A percentile compares a stretch with the other conserved stretches of the same genome.
phyloP scores from a whole-genome alignment of 345 rosid species.

The Barbarea vulgaris region DNA sequence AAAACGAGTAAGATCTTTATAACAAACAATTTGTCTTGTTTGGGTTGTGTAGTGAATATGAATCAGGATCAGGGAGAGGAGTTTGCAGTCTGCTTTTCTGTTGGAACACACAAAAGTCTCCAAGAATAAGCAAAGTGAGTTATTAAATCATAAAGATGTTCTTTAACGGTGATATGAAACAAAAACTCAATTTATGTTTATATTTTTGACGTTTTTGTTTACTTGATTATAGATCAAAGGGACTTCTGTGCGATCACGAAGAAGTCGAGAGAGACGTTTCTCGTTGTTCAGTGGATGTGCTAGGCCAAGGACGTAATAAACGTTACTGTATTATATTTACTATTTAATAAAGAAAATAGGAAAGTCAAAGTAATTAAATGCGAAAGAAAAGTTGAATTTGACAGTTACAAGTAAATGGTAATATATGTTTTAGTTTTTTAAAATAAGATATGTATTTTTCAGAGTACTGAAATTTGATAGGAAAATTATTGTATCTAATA shows the following conservation, averaged over 20 bases:
- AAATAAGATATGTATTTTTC: neutral
- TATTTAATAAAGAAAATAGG: neutral
- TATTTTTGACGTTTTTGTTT: constrained; percentile 1
- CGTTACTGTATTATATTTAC: constrained; percentile 27
- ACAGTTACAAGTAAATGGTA: neutral
- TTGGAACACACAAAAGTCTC: constrained; percentile 67
- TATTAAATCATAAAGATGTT: neutral
- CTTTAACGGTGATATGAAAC: neutral
- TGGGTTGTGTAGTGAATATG: constrained; percentile 62
- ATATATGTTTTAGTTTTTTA: neutral
- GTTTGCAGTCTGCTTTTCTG: constrained; percentile 87
- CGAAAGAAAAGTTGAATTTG: neutral
- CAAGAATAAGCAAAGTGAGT: constrained; percentile 62
- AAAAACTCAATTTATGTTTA: neutral
- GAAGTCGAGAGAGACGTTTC: constrained; percentile 50
- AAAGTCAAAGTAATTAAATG: neutral
- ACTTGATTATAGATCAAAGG: constrained; percentile 54
- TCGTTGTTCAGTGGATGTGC: constrained; percentile 71
- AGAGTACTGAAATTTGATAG: neutral
- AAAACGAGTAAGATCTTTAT: neutral
- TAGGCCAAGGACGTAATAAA: constrained; percentile 56
- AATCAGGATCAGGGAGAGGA: constrained; percentile 68
- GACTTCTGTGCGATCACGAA: constrained; percentile 49
- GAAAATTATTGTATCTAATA: neutral
- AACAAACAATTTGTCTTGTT: constrained; percentile 13